Percentiles rank a stretch among this genome's conserved stretches.
These are phyloP conservation scores for Adansonia rubrostipa DNA, from an alignment of 441 rosid genomes.

Conservation along the genomic window DNA sequence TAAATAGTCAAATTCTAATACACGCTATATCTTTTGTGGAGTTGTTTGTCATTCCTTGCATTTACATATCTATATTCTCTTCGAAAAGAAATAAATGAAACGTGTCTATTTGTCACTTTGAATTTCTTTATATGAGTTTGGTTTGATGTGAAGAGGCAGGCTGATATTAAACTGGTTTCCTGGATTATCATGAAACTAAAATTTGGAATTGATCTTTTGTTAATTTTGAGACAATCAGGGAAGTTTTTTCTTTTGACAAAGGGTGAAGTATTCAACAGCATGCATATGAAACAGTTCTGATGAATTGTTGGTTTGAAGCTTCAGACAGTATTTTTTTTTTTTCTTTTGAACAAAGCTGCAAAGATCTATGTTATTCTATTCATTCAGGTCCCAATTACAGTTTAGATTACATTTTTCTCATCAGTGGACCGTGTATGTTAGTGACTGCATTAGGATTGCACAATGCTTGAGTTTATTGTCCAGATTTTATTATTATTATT, in stretches of 20 bases:
- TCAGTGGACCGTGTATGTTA: background rate
- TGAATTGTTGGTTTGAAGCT: background rate
- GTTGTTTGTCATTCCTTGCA: background rate
- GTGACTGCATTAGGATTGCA: background rate
- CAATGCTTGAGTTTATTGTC: background rate
- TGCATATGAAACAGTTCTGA: background rate
- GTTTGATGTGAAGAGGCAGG: conserved; percentile 8
- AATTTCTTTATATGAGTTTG: background rate
- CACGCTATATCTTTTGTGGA: background rate
- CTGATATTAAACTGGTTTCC: background rate
- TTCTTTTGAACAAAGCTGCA: background rate
- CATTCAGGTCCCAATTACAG: background rate
- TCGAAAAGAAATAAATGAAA: background rate
- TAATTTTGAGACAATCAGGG: background rate
- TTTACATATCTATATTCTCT: background rate
- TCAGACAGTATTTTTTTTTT: background rate
- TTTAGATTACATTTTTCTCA: background rate
- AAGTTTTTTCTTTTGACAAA: background rate
- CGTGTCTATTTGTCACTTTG: background rate
- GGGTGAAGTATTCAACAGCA: background rate
- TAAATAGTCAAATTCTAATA: background rate
- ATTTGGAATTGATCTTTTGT: background rate
- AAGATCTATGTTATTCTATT: background rate
- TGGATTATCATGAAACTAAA: background rate
- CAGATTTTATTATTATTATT: background rate